These are phyloP conservation scores for Fragaria iinumae DNA, from an alignment of 306 rosid species.

Conservation along the genomic window DNA sequence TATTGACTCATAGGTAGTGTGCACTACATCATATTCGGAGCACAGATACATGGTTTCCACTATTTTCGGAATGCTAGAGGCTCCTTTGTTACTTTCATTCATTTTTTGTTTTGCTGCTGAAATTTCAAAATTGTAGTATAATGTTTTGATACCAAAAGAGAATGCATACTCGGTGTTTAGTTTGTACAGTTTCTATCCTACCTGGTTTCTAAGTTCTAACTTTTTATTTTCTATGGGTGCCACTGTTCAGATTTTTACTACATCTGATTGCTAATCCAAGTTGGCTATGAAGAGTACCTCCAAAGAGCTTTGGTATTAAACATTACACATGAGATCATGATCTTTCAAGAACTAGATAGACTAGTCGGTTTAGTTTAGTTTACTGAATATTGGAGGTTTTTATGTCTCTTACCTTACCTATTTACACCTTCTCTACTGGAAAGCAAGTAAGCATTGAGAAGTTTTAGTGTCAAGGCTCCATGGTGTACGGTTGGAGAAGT, in stretches of 20 bases:
- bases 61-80: constrained; percentile 13
- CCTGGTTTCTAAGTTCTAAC: not conserved
- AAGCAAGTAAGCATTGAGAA: not conserved
- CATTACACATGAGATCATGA: not conserved
- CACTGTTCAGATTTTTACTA: not conserved
- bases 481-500: not conserved
- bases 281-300: not conserved
- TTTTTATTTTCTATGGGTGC: not conserved
- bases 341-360: not conserved
- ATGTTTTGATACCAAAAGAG: not conserved
- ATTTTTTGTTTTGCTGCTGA: not conserved
- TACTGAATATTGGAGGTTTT: not conserved
- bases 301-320: not conserved
- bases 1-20: constrained; percentile 25
- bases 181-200: not conserved
- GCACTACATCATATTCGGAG: not conserved
- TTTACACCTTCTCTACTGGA: not conserved
- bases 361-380: not conserved
- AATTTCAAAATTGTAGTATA: not conserved
- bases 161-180: not conserved
- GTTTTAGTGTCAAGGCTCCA: not conserved
- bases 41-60: constrained; percentile 9
- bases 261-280: not conserved
- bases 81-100: constrained; percentile 4
- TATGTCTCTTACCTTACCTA: not conserved